phyloP scores from a whole-genome alignment of 2,329 filamentous ascomycete genomes.

The Aspergillus tamarii region DNA sequence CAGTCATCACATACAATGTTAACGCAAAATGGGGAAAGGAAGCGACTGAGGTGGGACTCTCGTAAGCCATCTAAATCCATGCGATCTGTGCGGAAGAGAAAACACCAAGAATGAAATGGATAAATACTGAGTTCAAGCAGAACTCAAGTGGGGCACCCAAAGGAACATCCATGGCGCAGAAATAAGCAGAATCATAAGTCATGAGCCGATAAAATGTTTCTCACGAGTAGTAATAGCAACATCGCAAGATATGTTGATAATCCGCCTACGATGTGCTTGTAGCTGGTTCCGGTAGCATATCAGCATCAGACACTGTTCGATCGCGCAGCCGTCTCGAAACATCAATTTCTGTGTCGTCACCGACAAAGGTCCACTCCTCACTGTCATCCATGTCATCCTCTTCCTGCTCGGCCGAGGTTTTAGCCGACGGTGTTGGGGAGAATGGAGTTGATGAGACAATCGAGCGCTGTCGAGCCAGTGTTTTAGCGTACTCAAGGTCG shows the following conservation, averaged over 20 bases:
- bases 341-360: slow-evolving; percentile 59
- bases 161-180: neutral
- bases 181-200: neutral
- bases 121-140: neutral
- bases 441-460: slow-evolving; percentile 40
- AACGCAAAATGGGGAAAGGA: neutral
- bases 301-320: slow-evolving; percentile 30
- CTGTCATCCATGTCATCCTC: slow-evolving; percentile 63
- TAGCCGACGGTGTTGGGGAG: slow-evolving; percentile 37
- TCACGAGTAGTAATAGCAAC: neutral
- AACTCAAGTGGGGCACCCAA: neutral
- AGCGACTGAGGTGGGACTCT: neutral
- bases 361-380: slow-evolving; percentile 91
- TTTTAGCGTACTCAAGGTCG: slow-evolving; percentile 89
- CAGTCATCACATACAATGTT: slow-evolving; percentile 12
- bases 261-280: neutral
- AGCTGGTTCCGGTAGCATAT: slow-evolving; percentile 25
- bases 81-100: slow-evolving; percentile 10
- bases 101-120: slow-evolving; percentile 2
- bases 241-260: neutral
- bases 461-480: slow-evolving; percentile 69
- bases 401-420: slow-evolving; percentile 39
- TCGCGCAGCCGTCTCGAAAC: slow-evolving; percentile 40
- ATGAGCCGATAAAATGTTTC: neutral
- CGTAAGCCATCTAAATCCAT: slow-evolving; percentile 6